A percentile compares a stretch with the other conserved stretches of the same genome.
These are phyloP conservation scores for Farysia itapuensis DNA, from an alignment of 1,284 basidiomycete genomes.

Conservation along the genomic window DNA sequence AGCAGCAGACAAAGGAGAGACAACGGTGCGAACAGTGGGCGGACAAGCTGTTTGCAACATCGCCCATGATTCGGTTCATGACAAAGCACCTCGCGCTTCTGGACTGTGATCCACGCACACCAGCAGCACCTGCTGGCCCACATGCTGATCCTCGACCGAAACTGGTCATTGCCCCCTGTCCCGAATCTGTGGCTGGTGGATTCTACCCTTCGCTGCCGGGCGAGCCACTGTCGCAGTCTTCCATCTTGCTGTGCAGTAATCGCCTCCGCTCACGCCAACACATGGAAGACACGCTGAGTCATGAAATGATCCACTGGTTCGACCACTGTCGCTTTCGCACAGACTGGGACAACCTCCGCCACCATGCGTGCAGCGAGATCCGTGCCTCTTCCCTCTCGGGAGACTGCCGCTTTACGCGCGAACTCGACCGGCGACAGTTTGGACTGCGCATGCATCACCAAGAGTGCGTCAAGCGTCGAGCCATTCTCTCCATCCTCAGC, in stretches of 20 bases:
- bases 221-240: conserved; percentile 29
- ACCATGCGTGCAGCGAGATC: conserved; percentile 96
- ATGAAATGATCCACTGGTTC: conserved; percentile 94
- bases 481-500: conserved; percentile 75
- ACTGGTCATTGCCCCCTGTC: conserved; percentile 48
- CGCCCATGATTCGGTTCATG: conserved; percentile 59
- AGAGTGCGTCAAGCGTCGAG: conserved; percentile 84
- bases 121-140: conserved; percentile 1
- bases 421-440: conserved; percentile 73
- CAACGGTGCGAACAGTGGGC: conserved; percentile 52
- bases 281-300: conserved; percentile 87
- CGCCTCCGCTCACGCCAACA: conserved; percentile 72
- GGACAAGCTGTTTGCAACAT: conserved; percentile 49
- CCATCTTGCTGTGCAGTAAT: conserved; percentile 53
- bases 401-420: conserved; percentile 82
- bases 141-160: conserved; percentile 17
- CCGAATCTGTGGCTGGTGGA: conserved; percentile 46
- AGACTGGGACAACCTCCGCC: conserved; percentile 83
- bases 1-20: conserved; percentile 19
- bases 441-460: conserved; percentile 84
- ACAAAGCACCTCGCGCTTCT: conserved; percentile 52
- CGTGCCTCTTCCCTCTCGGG: conserved; percentile 90
- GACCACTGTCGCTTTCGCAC: conserved; percentile 93
- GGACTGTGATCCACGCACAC: conserved; percentile 44
- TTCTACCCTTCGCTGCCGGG: conserved; percentile 43